phyloP scores from a whole-genome alignment of 208 protist genomes.

The Crithidia mellificae region DNA sequence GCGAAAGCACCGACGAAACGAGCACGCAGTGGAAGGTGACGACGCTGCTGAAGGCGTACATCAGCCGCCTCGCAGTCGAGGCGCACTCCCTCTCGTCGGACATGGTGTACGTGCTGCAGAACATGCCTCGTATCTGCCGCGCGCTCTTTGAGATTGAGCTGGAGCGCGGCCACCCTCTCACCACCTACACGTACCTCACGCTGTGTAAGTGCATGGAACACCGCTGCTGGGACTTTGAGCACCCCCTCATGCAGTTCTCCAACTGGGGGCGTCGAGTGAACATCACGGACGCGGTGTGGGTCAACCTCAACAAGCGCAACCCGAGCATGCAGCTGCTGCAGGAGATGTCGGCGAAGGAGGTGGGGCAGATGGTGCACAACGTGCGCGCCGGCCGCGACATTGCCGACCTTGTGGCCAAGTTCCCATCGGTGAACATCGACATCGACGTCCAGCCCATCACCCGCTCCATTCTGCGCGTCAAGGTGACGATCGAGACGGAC shows the following conservation, averaged over 20 bases:
- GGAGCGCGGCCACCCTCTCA: slow-evolving; percentile 88
- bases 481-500: slow-evolving; percentile 84
- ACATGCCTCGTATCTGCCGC: slow-evolving; percentile 94
- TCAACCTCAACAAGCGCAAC: slow-evolving; percentile 70
- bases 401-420: slow-evolving; percentile 74
- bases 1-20: slow-evolving; percentile 86
- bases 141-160: slow-evolving; percentile 98
- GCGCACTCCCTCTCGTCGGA: slow-evolving; percentile 94
- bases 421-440: slow-evolving; percentile 91
- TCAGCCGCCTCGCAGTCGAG: slow-evolving; percentile 89
- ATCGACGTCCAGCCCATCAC: slow-evolving; percentile 98
- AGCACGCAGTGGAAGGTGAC: slow-evolving; percentile 95
- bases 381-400: slow-evolving; percentile 82
- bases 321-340: slow-evolving; percentile 81
- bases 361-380: slow-evolving; percentile 89
- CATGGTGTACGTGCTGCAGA: slow-evolving; percentile 96
- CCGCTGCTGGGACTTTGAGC: slow-evolving; percentile 93
- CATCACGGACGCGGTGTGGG: slow-evolving; percentile 77
- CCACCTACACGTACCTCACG: slow-evolving; percentile 87
- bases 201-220: slow-evolving; percentile 94
- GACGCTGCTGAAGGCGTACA: slow-evolving; percentile 97
- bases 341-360: slow-evolving; percentile 79
- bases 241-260: slow-evolving; percentile 90
- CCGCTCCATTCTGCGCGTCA: slow-evolving; percentile 93
- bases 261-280: slow-evolving; percentile 57